Conservation (phyloP, 2,329 filamentous ascomycete genomes). For the Aspergillus amoenus region DNA sequence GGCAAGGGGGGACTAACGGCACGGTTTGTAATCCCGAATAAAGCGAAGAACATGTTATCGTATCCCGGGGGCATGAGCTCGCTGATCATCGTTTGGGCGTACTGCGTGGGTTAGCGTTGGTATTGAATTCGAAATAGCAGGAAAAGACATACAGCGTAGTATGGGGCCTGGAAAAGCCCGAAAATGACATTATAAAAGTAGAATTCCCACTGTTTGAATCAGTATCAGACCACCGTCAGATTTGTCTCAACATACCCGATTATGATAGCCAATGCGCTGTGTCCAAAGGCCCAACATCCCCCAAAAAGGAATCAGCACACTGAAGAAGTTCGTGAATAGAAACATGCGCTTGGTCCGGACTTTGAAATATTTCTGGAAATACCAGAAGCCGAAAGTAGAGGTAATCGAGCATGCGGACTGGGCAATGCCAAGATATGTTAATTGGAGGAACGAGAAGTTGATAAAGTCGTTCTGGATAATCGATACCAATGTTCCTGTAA, state of each 20-base stretch:
- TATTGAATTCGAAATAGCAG: not conserved
- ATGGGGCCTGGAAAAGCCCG: slow-evolving; percentile 44
- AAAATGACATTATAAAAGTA: slow-evolving; percentile 47
- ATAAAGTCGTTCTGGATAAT: slow-evolving; percentile 45
- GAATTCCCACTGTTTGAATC: slow-evolving; percentile 41
- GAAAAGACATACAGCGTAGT: slow-evolving; percentile 36
- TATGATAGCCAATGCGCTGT: slow-evolving; percentile 40
- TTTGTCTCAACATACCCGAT: slow-evolving; percentile 22
- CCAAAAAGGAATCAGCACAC: slow-evolving; percentile 43
- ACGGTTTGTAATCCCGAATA: slow-evolving; percentile 46
- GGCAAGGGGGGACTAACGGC: slow-evolving; percentile 31
- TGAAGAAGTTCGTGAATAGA: slow-evolving; percentile 43
- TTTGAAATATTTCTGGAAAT: slow-evolving; percentile 43
- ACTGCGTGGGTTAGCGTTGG: slow-evolving; percentile 21
- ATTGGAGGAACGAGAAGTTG: slow-evolving; percentile 42
- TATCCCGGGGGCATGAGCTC: slow-evolving; percentile 45
- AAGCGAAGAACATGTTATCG: slow-evolving; percentile 47
- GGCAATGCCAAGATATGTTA: slow-evolving; percentile 43
- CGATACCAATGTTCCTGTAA: slow-evolving; percentile 34
- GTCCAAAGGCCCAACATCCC: slow-evolving; percentile 45
- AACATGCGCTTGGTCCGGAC: slow-evolving; percentile 45
- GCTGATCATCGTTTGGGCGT: slow-evolving; percentile 47
- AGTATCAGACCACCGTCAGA: not conserved
- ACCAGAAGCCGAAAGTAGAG: slow-evolving; percentile 45
- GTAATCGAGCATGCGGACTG: slow-evolving; percentile 40